These are phyloP conservation scores for Sporothrix euskadiensis DNA, from an alignment of 2,329 filamentous ascomycete species.

Conservation along the genomic window DNA sequence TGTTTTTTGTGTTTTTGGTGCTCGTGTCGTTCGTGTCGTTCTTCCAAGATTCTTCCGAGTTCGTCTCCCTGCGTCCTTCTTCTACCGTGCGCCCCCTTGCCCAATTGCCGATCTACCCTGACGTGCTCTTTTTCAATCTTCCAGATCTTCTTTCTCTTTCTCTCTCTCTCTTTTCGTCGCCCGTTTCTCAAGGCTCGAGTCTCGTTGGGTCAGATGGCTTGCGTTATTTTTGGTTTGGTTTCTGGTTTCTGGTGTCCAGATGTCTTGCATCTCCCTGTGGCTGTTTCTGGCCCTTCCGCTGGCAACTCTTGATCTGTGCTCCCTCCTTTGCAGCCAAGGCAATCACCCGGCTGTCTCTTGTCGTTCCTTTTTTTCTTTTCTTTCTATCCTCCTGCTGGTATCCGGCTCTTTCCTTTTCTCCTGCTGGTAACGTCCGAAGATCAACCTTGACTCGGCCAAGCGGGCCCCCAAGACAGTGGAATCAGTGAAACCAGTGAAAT, in stretches of 20 bases:
- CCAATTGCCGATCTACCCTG: constrained; percentile 14
- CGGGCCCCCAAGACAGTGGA: not conserved
- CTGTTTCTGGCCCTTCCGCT: not conserved
- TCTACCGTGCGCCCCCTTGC: constrained; percentile 1
- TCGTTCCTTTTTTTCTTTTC: not conserved
- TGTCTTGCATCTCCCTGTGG: not conserved
- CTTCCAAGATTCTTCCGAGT: not conserved
- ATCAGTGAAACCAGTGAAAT: too few relatives aligned
- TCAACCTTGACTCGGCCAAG: not conserved
- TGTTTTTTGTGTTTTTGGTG: too few relatives aligned
- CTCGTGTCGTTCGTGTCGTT: not conserved
- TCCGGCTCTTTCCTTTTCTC: not conserved
- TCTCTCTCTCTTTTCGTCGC: not conserved
- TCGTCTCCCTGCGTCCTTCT: not conserved
- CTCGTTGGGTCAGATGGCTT: not conserved
- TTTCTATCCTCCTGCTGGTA: not conserved
- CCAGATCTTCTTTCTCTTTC: not conserved
- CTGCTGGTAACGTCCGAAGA: constrained; percentile 11
- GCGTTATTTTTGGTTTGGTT: not conserved
- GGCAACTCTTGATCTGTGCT: not conserved
- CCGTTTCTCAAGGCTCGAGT: not conserved
- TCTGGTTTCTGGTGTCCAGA: not conserved
- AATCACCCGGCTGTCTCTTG: not conserved
- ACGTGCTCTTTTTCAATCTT: not conserved
- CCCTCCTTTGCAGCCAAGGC: not conserved